Evolutionary conservation across 2,329 filamentous ascomycete species (phyloP).

Genomic region (Lachnum nothofagi): DNA sequence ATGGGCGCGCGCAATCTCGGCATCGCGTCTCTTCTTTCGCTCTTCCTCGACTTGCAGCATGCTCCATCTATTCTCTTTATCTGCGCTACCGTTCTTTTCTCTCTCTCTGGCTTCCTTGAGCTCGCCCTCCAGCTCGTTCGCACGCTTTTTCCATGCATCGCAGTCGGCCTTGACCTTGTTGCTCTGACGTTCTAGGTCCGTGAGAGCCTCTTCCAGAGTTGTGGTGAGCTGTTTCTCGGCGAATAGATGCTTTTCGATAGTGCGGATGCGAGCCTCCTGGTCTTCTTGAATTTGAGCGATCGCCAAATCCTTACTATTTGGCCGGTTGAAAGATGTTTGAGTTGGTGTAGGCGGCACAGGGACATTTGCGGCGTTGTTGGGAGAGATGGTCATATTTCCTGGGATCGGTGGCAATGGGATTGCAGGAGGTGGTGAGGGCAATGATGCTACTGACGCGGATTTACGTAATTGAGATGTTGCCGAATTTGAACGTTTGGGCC

Average conservation of each 20-base stretch:
- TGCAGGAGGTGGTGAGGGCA: slow-evolving; percentile 89
- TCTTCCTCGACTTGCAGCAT: slow-evolving; percentile 95
- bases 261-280: slow-evolving; percentile 88
- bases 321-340: slow-evolving; percentile 53
- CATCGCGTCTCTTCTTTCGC: slow-evolving; percentile 82
- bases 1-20: slow-evolving; percentile 81
- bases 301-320: slow-evolving; percentile 73
- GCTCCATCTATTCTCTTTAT: slow-evolving; percentile 52
- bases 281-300: slow-evolving; percentile 83
- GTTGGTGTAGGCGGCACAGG: slow-evolving; percentile 47
- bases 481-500: slow-evolving; percentile 53
- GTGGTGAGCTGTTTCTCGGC: slow-evolving; percentile 95
- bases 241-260: slow-evolving; percentile 92
- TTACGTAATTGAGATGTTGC: slow-evolving; percentile 56
- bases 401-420: slow-evolving; percentile 94
- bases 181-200: slow-evolving; percentile 84
- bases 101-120: slow-evolving; percentile 50
- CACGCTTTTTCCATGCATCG: slow-evolving; percentile 86
- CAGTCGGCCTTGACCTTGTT: slow-evolving; percentile 89
- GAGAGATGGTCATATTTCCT: slow-evolving; percentile 43
- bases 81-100: slow-evolving; percentile 32
- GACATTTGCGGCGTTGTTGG: slow-evolving; percentile 35
- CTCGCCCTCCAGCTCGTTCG: slow-evolving; percentile 45
- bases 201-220: slow-evolving; percentile 90
- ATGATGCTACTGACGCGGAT: slow-evolving; percentile 72